A percentile compares a stretch with the other conserved stretches of the same genome.
phyloP scores from a whole-genome alignment of 148 eudicot genomes.

The Spergularia bocconei region DNA sequence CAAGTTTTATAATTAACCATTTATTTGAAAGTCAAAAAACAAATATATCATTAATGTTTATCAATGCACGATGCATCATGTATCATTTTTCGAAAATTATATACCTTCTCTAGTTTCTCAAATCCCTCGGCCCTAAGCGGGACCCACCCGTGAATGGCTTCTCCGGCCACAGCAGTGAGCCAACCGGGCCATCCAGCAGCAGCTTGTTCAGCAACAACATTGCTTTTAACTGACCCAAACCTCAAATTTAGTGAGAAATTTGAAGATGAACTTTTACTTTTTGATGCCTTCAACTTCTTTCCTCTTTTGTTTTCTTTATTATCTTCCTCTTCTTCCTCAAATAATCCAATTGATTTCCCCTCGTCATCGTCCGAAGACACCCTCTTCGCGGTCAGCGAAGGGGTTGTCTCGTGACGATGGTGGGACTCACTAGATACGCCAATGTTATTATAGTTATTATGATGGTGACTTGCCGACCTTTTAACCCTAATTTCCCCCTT shows the following conservation, averaged over 20 bases:
- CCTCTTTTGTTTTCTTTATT: constrained; percentile 9
- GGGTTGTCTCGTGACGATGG: not conserved
- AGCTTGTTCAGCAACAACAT: constrained; percentile 49
- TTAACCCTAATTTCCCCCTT: constrained; percentile 14
- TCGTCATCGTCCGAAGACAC: not conserved
- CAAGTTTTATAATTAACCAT: no score
- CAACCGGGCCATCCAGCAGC: constrained; percentile 78
- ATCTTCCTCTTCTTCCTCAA: constrained; percentile 22
- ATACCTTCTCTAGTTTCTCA: constrained; percentile 70
- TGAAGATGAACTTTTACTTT: constrained; percentile 34
- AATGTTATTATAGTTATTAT: not conserved
- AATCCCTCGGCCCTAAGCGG: constrained; percentile 58
- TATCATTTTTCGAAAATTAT: no score
- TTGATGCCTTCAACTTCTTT: constrained; percentile 23
- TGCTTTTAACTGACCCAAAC: constrained; percentile 42
- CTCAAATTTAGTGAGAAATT: constrained; percentile 44
- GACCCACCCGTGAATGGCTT: constrained; percentile 69
- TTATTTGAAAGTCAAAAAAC: no score
- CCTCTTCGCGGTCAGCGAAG: not conserved
- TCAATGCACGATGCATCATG: no score
- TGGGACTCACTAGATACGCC: not conserved
- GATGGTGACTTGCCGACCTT: constrained; percentile 19
- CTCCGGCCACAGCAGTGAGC: constrained; percentile 64
- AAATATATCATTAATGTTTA: no score
- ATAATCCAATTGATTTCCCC: not conserved